Evolutionary conservation across 164 flowering plant genomes (phyloP).

Genomic region (Pachysandra terminalis): DNA sequence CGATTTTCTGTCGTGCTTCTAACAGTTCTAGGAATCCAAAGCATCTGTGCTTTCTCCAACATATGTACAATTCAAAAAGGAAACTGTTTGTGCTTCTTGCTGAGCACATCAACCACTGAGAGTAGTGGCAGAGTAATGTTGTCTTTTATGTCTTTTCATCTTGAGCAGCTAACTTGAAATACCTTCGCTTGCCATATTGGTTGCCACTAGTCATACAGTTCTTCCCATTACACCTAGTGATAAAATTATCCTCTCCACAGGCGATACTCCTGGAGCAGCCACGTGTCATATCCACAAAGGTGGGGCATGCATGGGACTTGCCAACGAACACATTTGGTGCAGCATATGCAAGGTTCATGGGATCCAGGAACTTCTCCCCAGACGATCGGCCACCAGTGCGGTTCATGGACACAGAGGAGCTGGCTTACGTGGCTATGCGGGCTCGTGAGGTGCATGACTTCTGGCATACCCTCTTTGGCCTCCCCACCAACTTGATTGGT

Average conservation of each 20-base stretch:
- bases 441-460: constrained; percentile 97
- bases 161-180: neutral
- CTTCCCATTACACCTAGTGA: neutral
- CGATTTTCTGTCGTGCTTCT: neutral
- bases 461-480: constrained; percentile 90
- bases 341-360: constrained; percentile 95
- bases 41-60: neutral
- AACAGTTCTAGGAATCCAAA: neutral
- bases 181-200: neutral
- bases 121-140: neutral
- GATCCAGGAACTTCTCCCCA: constrained; percentile 92
- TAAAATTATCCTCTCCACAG: constrained; percentile 26
- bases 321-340: constrained; percentile 94
- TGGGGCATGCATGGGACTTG: constrained; percentile 87
- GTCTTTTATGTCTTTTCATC: neutral
- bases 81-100: neutral
- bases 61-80: neutral
- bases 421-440: constrained; percentile 82
- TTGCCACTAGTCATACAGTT: neutral
- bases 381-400: constrained; percentile 93
- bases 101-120: neutral
- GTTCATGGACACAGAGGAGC: constrained; percentile 88
- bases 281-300: constrained; percentile 72
- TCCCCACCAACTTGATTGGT: constrained; percentile 90
- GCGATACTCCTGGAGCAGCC: constrained; percentile 76